Percentiles rank a stretch among this genome's conserved stretches.
These are phyloP conservation scores for Pichia manshurica DNA, from an alignment of 805 yeast genomes.

Conservation along the genomic window DNA sequence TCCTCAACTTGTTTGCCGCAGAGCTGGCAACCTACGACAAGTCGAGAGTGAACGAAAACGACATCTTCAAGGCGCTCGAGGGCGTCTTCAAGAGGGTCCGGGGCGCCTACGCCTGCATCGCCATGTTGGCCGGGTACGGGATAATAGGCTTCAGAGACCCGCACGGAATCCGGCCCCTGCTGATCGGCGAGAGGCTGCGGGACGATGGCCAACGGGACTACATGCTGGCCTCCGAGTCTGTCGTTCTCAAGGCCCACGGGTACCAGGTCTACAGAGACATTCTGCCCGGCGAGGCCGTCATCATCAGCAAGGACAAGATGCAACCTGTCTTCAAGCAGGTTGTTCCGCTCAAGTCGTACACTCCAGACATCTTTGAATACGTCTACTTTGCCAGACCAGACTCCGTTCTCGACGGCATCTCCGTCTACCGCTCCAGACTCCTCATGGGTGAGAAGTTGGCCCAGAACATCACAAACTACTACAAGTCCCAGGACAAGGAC, in stretches of 20 bases:
- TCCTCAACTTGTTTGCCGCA: conserved; percentile 85
- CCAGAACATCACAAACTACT: conserved; percentile 46
- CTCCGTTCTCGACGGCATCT: conserved; percentile 91
- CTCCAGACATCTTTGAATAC: conserved; percentile 96
- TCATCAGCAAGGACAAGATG: conserved; percentile 72
- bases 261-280: conserved; percentile 75
- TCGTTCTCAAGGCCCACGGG: conserved; percentile 89
- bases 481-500: conserved; percentile 35
- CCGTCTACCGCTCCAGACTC: conserved; percentile 87
- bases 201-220: conserved; percentile 72
- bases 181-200: conserved; percentile 74
- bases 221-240: conserved; percentile 94
- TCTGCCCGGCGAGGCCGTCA: conserved; percentile 94
- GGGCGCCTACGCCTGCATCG: conserved; percentile 97
- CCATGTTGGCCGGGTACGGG: conserved; percentile 95
- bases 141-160: conserved; percentile 96
- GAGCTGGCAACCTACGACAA: conserved; percentile 89
- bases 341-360: conserved; percentile 66
- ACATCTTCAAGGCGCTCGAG: conserved; percentile 76
- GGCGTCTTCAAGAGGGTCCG: conserved; percentile 78
- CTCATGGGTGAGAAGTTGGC: conserved; percentile 94
- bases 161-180: conserved; percentile 88
- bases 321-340: conserved; percentile 81
- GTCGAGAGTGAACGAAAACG: conserved; percentile 85
- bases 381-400: conserved; percentile 98